Evolutionary conservation across 345 rosid species (phyloP).

Genomic region (Euphorbia pulcherrima): DNA sequence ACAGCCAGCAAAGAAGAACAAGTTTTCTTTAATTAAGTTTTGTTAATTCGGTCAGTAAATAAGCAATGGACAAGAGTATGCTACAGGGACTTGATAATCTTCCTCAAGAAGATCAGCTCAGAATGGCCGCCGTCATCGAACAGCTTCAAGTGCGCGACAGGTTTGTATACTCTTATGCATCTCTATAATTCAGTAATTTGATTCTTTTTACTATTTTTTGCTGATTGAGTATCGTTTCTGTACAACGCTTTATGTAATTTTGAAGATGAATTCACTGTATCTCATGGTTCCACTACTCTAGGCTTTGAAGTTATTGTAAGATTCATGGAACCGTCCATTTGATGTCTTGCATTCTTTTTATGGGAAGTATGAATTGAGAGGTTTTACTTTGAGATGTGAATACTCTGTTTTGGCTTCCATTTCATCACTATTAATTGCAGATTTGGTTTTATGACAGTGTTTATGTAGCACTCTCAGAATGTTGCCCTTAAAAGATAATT

Average conservation of each 20-base stretch:
- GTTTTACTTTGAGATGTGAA: background rate
- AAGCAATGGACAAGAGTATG: conserved; percentile 9
- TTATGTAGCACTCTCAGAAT: background rate
- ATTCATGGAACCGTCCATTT: background rate
- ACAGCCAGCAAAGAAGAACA: background rate
- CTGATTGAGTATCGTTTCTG: background rate
- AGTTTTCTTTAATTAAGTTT: background rate
- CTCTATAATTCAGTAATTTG: background rate
- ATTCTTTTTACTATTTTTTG: background rate
- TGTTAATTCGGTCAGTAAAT: background rate
- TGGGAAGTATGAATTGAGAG: background rate
- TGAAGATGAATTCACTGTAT: background rate
- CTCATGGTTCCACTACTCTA: background rate
- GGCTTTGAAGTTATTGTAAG: background rate
- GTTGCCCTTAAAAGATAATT: background rate
- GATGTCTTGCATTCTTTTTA: background rate
- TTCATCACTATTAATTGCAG: background rate
- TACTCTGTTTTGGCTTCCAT: background rate
- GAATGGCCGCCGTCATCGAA: conserved; percentile 4
- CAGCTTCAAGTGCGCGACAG: conserved; percentile 16
- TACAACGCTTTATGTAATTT: background rate
- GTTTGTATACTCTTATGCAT: background rate
- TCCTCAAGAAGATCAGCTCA: conserved; percentile 9
- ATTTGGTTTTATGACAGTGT: background rate
- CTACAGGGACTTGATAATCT: conserved; percentile 8